These are phyloP conservation scores for Thelonectria blattea DNA, from an alignment of 2,329 filamentous ascomycete genomes.

Conservation along the genomic window DNA sequence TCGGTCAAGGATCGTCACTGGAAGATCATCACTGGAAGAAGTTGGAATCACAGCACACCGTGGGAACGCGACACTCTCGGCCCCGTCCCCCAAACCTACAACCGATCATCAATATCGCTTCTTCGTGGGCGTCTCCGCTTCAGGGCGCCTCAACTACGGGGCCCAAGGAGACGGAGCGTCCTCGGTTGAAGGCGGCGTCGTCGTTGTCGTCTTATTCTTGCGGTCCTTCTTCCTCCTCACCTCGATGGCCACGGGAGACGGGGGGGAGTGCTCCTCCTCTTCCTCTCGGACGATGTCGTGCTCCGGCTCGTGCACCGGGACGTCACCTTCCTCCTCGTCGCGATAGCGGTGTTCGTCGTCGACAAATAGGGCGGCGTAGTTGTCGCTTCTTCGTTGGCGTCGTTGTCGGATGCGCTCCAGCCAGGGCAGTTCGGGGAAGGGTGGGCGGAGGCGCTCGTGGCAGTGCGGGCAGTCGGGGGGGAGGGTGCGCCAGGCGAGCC, in stretches of 20 bases:
- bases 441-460: constrained; percentile 45
- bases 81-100: not conserved
- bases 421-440: constrained; percentile 47
- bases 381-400: constrained; percentile 14
- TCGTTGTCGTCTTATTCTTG: constrained; percentile 34
- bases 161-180: constrained; percentile 28
- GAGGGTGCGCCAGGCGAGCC: constrained; percentile 47
- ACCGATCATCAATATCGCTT: not conserved
- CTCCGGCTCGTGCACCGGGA: constrained; percentile 9
- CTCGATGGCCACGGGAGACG: constrained; percentile 32
- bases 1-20: constrained; percentile 11
- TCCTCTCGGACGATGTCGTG: constrained; percentile 1
- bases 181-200: constrained; percentile 30
- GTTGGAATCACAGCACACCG: constrained; percentile 8
- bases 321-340: constrained; percentile 35
- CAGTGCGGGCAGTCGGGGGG: constrained; percentile 51
- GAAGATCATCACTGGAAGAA: not conserved
- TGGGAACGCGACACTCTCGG: not conserved
- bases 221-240: constrained; percentile 32
- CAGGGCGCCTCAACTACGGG: constrained; percentile 9
- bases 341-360: constrained; percentile 37
- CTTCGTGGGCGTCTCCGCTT: not conserved
- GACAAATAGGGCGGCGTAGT: constrained; percentile 31
- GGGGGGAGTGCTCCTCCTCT: constrained; percentile 10
- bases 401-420: constrained; percentile 30